These are phyloP conservation scores for Psidium friedrichsthalianum DNA, from an alignment of 345 rosid species.

Conservation along the genomic window DNA sequence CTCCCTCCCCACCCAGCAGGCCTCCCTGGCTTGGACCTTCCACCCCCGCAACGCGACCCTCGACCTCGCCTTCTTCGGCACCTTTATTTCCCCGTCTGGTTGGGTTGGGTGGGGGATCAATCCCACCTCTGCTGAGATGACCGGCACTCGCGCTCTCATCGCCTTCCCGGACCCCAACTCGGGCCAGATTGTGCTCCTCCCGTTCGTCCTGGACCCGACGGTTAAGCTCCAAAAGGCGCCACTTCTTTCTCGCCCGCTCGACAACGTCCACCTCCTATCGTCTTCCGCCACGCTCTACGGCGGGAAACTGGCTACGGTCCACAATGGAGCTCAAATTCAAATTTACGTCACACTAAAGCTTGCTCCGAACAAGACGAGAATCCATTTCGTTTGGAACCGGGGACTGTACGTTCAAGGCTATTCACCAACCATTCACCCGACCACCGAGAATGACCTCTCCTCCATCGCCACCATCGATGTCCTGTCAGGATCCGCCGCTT, in stretches of 20 bases:
- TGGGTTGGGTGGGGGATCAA: conserved; percentile 96
- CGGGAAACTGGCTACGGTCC: conserved; percentile 82
- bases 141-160: conserved; percentile 65
- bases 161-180: conserved; percentile 93
- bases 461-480: conserved; percentile 67
- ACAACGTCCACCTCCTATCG: conserved; percentile 52
- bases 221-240: conserved; percentile 85
- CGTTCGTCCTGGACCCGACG: conserved; percentile 62
- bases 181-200: conserved; percentile 65
- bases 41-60: conserved; percentile 66
- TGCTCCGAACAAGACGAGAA: conserved; percentile 41
- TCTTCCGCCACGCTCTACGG: conserved; percentile 82
- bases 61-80: conserved; percentile 81
- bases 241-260: conserved; percentile 74
- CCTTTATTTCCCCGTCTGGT: conserved; percentile 92
- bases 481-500: conserved; percentile 42
- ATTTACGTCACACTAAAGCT: conserved; percentile 64
- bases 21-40: conserved; percentile 91
- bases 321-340: conserved; percentile 68
- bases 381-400: conserved; percentile 92
- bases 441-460: conserved; percentile 70
- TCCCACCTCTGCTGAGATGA: conserved; percentile 67
- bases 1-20: conserved; percentile 83
- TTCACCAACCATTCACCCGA: conserved; percentile 95
- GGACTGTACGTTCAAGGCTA: conserved; percentile 95